Evolutionary conservation across 2,329 filamentous ascomycete genomes (phyloP), one percentile per base, ranked within the genome.

Genomic region (Fusarium sublunatum): DNA sequence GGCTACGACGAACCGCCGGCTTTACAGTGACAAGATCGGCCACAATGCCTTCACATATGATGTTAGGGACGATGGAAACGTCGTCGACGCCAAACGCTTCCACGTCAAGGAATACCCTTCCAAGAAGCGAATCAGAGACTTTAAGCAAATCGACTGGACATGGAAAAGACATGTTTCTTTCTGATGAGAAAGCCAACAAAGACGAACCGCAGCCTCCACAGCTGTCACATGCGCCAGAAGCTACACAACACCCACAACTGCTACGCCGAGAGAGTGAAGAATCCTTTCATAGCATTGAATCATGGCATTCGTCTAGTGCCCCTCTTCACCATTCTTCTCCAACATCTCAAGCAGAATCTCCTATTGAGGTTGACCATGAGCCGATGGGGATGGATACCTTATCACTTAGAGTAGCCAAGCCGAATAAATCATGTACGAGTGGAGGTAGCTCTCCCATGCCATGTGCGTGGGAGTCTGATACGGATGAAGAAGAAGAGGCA

Each of bases 221-320:
- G 12, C 26, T 43, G 6, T 24, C 42, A 7, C 56, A 56, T 13
- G 44, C 45, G 26, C 49, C 19, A 28, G 55, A 8, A 28, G 10
- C 39, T n/a, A 6, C 34, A 11, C 48, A 60, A 19, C 55, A 53
- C 13, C 55, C 55, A 7, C 53, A 53, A 34, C 52, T 59, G 24
- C 57, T 38, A 39, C 63, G 59, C 13, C 61, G 57, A 45, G 61
- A 63, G 24, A 70, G 68, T 12, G 73, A 79, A 13, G 83, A 85
- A 48, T 86, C 85, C 1, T 86, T 87, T 60, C 82, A 84, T 67
- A 84, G 80, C 53, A 76, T 80, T 6, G 77, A 83, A 57, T 83
- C 83, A 8, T 84, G 82, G 82, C 77, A 82, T 60, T 81, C 82
- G 74, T 79, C 56, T 13, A 38, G 26, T 7, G 56, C 47, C n/a